Base-by-base conservation (phyloP, 2,329 filamentous ascomycete genomes). In the Hortaea werneckii region DNA sequence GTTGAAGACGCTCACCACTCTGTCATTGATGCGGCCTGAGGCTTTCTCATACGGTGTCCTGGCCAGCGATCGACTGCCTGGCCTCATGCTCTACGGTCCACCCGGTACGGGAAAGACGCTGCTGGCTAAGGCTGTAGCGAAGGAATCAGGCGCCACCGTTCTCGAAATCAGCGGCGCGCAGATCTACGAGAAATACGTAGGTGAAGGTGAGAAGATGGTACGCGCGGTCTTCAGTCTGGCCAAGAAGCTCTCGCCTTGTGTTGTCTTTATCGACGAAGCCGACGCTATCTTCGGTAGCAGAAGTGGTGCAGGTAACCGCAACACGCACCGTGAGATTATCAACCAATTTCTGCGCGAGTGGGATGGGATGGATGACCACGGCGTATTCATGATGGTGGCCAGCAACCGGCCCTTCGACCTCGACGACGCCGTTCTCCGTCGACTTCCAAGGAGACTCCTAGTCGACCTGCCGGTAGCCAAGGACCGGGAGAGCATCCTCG, bases 321-420 rank as follows among this genome's bases (percentile, higher is more conserved):
- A 79, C 5, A 82, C 78, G 1, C 86, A 94, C 56, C 80, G 89
- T 42, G 90, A 95, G 63, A 83, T 92, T 45, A 89, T 96, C 65
- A 98, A 95, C 61, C 90, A 98, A 66, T 96, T 96, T 65, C 71
- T 98, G 42, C 84, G 88, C 44, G 90, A 96, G 64, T 96, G 90
- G 92, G 92, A 96, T 57, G 92, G 92, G 8, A 83, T 96, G 72
- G 84, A 85, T 56, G 74, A 80, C 48, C 59, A 63, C 43, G 85
- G 84, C 12, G 87, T 90, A 2, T 96, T 98, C 64, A 90, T 98
- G 65, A 95, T 98, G 88, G 88, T 96, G 0, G 90, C 92, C 28
- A 96, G 89, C 6, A 96, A 98, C 65, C 77, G 90, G 7, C 92
- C 92, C 0, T 95, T 94, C 59, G 92, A 96, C 59, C 78, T 98